A percentile compares a stretch with the other conserved stretches of the same genome.
Evolutionary conservation across 129 eudicot species (phyloP).

Genomic region (Gnaphalium uliginosum): DNA sequence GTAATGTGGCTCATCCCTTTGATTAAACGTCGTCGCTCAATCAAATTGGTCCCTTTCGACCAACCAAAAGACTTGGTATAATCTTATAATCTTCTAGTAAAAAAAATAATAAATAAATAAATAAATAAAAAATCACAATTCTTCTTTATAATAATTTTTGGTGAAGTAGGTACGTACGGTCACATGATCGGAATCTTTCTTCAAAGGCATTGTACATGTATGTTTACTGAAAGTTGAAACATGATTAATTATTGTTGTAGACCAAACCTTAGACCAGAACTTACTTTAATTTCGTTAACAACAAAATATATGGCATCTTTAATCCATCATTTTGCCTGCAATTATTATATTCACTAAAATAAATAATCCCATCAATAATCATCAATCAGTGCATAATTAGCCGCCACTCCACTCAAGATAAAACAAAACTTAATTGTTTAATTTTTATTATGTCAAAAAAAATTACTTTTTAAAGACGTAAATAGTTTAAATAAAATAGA

Average conservation of each 20-base stretch:
- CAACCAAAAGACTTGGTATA: slow-evolving; percentile 23
- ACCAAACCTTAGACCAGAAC: neutral
- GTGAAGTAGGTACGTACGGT: slow-evolving; percentile 12
- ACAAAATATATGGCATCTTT: slow-evolving; percentile 10
- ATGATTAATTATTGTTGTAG: neutral
- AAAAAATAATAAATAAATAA: neutral
- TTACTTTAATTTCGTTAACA: neutral
- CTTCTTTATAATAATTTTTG: slow-evolving; percentile 2
- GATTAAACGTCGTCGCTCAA: slow-evolving; percentile 27
- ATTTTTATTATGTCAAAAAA: too few species aligned
- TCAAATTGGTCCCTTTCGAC: slow-evolving; percentile 23
- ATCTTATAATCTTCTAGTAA: neutral
- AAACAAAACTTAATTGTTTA: neutral
- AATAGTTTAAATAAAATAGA: too few species aligned
- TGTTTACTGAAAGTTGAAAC: neutral
- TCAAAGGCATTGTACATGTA: slow-evolving; percentile 11
- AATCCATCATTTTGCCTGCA: slow-evolving; percentile 22
- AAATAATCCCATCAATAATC: neutral
- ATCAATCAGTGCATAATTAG: neutral
- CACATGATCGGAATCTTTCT: neutral
- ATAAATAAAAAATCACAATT: neutral
- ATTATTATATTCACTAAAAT: neutral
- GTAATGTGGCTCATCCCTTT: slow-evolving; percentile 16
- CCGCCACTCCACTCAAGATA: slow-evolving; percentile 15
- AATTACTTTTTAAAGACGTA: too few species aligned